These are phyloP conservation scores for Diutina neorugosa DNA, from an alignment of 1,139 yeast species.

Conservation along the genomic window DNA sequence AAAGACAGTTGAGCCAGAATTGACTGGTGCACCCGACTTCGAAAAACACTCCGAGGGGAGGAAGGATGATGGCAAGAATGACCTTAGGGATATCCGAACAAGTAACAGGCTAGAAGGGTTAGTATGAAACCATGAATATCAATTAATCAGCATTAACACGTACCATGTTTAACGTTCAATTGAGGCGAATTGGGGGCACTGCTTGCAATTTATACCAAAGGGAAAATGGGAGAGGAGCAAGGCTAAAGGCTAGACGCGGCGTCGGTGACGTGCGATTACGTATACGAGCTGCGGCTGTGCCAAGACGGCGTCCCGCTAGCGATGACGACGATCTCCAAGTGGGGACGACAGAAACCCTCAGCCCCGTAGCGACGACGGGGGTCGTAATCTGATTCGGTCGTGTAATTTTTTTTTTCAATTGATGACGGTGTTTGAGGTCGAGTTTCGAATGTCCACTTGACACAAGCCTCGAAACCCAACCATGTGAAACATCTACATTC, in stretches of 20 bases:
- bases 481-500: neutral
- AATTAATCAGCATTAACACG: neutral
- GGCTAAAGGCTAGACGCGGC: neutral
- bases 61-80: conserved; percentile 4
- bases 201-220: neutral
- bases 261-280: neutral
- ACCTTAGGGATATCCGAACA: conserved; percentile 3
- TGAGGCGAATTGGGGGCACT: neutral
- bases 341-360: no score
- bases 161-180: neutral
- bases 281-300: neutral
- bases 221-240: neutral
- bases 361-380: no score
- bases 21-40: conserved; percentile 53
- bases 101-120: conserved; percentile 1
- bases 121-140: neutral
- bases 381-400: no score
- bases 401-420: no score
- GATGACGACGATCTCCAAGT: neutral
- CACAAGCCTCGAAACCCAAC: no score
- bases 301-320: neutral
- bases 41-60: conserved; percentile 60
- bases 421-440: neutral
- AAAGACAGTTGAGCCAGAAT: conserved; percentile 44
- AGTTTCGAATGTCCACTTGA: no score